These are phyloP conservation scores for Chlamydomonas sphaeroides DNA, from an alignment of 139 green algal species.

Conservation along the genomic window DNA sequence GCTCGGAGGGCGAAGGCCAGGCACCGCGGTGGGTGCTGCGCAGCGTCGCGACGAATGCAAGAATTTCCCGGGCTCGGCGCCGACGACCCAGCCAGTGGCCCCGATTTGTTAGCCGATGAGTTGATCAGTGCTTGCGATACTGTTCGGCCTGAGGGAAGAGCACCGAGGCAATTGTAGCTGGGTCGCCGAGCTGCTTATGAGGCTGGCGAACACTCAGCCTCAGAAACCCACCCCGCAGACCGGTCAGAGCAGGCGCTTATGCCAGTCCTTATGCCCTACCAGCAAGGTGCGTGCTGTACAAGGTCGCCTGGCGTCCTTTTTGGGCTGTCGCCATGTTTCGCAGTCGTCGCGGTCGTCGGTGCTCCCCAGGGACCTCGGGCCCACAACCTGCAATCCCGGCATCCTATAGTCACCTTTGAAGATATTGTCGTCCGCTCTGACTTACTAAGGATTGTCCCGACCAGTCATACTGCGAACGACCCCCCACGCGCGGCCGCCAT, in stretches of 20 bases:
- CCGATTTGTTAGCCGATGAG: background rate
- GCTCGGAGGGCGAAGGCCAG: conserved; percentile 16
- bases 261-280: conserved; percentile 12
- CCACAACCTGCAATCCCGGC: background rate
- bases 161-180: background rate
- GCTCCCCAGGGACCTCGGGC: too few species aligned
- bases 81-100: background rate
- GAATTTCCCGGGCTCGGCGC: too few species aligned
- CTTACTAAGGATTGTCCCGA: too few species aligned
- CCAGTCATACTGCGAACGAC: too few species aligned
- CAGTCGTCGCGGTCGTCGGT: too few species aligned
- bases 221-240: background rate
- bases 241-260: conserved; percentile 4
- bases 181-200: background rate
- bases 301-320: too few species aligned
- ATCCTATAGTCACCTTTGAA: too few species aligned
- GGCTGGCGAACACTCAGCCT: background rate
- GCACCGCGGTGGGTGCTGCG: conserved; percentile 1
- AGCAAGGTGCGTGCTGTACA: conserved; percentile 15
- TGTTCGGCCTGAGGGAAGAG: too few species aligned
- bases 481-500: too few species aligned
- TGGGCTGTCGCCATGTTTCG: too few species aligned
- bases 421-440: too few species aligned
- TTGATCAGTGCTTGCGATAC: background rate
- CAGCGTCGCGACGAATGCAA: background rate